Percentiles rank a stretch among this genome's conserved stretches.
Conservation (phyloP, 768 basidiomycete genomes). For the Pholiota molesta region DNA sequence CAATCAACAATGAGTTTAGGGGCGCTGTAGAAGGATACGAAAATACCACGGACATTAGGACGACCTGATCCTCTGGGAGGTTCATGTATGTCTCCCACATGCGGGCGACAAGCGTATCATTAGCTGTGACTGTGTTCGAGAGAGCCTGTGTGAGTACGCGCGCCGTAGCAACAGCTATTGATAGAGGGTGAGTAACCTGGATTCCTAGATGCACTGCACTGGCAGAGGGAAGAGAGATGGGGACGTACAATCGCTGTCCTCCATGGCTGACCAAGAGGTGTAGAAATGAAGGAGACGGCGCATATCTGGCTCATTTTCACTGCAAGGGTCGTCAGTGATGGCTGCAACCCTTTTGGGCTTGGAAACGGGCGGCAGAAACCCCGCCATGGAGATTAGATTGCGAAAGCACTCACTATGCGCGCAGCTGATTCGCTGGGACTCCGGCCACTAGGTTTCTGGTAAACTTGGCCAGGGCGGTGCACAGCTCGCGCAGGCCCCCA, state of each 20-base stretch:
- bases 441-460: slow-evolving; percentile 86
- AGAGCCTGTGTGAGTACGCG: slow-evolving; percentile 76
- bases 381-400: slow-evolving; percentile 10
- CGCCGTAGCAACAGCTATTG: slow-evolving; percentile 60
- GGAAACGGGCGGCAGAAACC: not conserved
- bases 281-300: slow-evolving; percentile 69
- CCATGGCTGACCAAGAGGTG: slow-evolving; percentile 74
- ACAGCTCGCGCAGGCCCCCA: slow-evolving; percentile 39
- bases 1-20: slow-evolving; percentile 14
- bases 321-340: slow-evolving; percentile 30
- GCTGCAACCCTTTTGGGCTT: slow-evolving; percentile 8
- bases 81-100: slow-evolving; percentile 70
- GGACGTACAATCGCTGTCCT: slow-evolving; percentile 59
- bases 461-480: slow-evolving; percentile 67
- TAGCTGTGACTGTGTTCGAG: slow-evolving; percentile 83
- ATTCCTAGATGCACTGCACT: not conserved
- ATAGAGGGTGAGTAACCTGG: slow-evolving; percentile 13
- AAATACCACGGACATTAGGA: slow-evolving; percentile 63
- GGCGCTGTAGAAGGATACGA: slow-evolving; percentile 2
- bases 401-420: slow-evolving; percentile 64
- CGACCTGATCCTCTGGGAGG: slow-evolving; percentile 70
- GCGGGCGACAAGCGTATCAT: slow-evolving; percentile 55
- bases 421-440: slow-evolving; percentile 67
- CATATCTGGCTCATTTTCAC: slow-evolving; percentile 72
- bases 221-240: slow-evolving; percentile 1